These are phyloP conservation scores for Entomortierella parvispora DNA, from an alignment of 192 early-diverging fungal species.

Conservation along the genomic window DNA sequence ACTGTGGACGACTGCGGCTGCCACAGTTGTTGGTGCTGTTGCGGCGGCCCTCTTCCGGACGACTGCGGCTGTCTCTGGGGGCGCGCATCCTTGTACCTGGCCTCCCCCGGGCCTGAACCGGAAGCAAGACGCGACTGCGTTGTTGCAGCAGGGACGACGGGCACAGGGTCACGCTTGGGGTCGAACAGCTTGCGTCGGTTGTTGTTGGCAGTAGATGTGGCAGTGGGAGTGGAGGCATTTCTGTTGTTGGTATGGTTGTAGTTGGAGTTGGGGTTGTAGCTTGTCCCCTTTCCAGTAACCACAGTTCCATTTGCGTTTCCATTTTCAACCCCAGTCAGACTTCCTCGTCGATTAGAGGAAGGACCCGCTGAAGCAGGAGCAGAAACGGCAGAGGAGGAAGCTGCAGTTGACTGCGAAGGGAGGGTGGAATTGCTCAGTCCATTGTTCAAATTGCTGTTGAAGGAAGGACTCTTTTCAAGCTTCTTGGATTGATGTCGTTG, in stretches of 20 bases:
- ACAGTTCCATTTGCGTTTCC: background rate
- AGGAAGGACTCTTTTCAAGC: conserved; percentile 43
- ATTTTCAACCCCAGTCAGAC: background rate
- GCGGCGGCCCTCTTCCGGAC: conserved; percentile 22
- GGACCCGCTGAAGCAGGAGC: background rate
- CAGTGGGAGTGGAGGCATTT: background rate
- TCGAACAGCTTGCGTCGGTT: conserved; percentile 32
- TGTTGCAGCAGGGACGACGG: conserved; percentile 23
- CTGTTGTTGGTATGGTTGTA: background rate
- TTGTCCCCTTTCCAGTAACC: conserved; percentile 4
- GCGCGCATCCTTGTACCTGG: conserved; percentile 10
- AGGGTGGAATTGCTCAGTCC: conserved; percentile 17
- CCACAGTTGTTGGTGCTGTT: background rate
- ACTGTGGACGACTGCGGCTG: background rate
- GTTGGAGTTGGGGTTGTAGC: background rate
- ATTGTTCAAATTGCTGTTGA: conserved; percentile 33
- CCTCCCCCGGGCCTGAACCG: conserved; percentile 9
- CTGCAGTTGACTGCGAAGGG: background rate
- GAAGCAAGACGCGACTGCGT: background rate
- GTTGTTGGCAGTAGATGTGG: conserved; percentile 10
- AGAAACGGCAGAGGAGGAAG: too few relatives aligned
- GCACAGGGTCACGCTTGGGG: conserved; percentile 43
- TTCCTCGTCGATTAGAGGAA: background rate
- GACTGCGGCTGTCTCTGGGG: conserved; percentile 4
- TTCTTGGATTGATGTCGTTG: conserved; percentile 28